Base-by-base conservation (phyloP, 1,139 yeast species). In the Pichia sp. region DNA sequence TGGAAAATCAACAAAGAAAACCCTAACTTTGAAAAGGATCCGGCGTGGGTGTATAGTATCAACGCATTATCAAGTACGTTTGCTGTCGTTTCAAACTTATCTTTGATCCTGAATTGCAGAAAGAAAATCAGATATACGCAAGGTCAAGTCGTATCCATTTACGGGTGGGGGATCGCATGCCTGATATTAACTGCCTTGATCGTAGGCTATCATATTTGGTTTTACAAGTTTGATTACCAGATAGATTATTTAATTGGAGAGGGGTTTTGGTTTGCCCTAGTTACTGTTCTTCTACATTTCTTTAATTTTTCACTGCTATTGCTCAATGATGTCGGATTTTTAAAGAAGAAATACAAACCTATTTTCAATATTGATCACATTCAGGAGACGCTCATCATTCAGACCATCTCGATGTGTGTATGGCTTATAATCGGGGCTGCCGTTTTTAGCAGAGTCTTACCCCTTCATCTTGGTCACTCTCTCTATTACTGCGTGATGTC, bases 181-280 rank as follows among this genome's bases (percentile, higher is more conserved):
- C 37, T 63, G 2, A 47, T 80, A 12, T 62, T 84, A 14, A 44
- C 79, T 29, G 62, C 64, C 0, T 74, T 73, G 16, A 57, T 77
- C 0, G 48, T 75, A 3, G 56, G 60, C 2, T 47, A 45, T n/a
- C 50, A 46, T 29, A 34, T 43, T 24, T 38, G 46, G 34, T 52
- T 50, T 34, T 42, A 44, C 28, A 33, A 25, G 40, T 44, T 38
- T 11, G 35, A 47, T 32, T 29, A 35, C 9, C 40, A 51, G 29
- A 35, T 37, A 10, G 18, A 30, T 6, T 60, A 55, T 40, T 22
- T 21, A 1, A 55, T 65, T 4, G 67, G 85, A 0, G 79, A 74
- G 46, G 94, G 93, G 1, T 86, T 72, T 51, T 86, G 87, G 85
- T 80, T 69, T 55, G 94, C 86, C 0, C 71, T 72, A 1, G 62